Base-by-base conservation (phyloP, 768 basidiomycete species). In the Boletus reticulatus region DNA sequence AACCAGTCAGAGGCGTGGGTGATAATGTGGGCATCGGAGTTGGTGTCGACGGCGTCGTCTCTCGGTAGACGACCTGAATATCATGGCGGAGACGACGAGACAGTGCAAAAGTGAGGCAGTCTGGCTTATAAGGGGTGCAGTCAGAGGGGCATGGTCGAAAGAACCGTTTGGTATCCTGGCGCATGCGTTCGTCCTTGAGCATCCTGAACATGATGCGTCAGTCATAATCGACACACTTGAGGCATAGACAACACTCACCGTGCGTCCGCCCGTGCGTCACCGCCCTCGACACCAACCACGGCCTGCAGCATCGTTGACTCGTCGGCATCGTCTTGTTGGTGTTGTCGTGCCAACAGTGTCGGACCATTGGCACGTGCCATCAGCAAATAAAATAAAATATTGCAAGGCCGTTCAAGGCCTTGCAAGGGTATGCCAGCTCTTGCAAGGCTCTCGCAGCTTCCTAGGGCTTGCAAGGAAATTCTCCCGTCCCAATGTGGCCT, bases 251-350 rank as follows among this genome's bases (percentile, higher is more conserved):
- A 66, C 6, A 51, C 87, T 51, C 49, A 94, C 96, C 94, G 80
- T 37, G 88, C 76, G 73, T 99, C 92, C 39, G 94, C 77, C 38
- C 96, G 78, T 2, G 88, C 85, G 72, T 99, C 96, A 55, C 96
- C 95, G 17, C 92, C 92, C 71, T 98, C 92, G 2, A 98, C 85
- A 2, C 87, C 87, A 1, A 98, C 71, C 29, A 89, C 84, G 2
- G 94, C 85, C 61, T 93, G 84, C 0, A 95, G 92, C 22, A 85
- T 92, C 72, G 94, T 96, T 8, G 96, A 95, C 32, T 95, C 92
- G 60, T n/a, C n/a, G n/a, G n/a, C n/a, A n/a, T n/a, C n/a, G n/a
- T n/a, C n/a, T n/a, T n/a, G n/a, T n/a, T n/a, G n/a, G n/a, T n/a
- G n/a, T n/a, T n/a, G n/a, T n/a, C n/a, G n/a, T n/a, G n/a, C n/a